Base-by-base conservation (phyloP, 192 early-diverging fungal species). In the Backusella circina region DNA sequence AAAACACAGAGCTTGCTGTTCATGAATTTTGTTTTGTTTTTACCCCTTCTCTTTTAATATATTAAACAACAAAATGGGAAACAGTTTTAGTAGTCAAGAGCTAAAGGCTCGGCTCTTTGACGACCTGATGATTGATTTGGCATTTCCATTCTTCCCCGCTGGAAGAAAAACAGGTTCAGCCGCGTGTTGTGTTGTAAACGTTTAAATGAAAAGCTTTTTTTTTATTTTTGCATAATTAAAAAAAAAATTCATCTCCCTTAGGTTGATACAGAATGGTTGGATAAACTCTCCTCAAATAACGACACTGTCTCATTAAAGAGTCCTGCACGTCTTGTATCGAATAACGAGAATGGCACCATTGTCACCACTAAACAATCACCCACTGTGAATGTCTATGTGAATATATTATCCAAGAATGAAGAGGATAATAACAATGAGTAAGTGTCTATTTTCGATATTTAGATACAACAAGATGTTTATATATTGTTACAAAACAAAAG, bases 141-240 rank as follows among this genome's bases (percentile, higher is more conserved):
- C 86, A 0, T 89, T 89, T 80, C 86, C 88, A 7, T 84, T 82
- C 51, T 88, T 86, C 47, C 80, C 86, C 6, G 83, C 81, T 18
- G 85, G 84, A 61, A 77, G 82, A 15, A 50, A 82, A 18, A 72
- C 79, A 13, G 85, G 86, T 9, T 76, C 81, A 26, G 84, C 82
- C 13, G 86, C 85, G 0, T 89, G 88, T 72, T 86, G 86, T 68
- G 84, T 89, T 74, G 88, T 87, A 86, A 15, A 70, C n/a, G 31
- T 67, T 64, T 66, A 39, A 33, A 10, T 31, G 26, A 28, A 65
- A 39, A 28, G 23, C 33, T 32, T n/a, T n/a, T n/a, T n/a, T n/a
- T n/a, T n/a, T n/a, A n/a, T n/a, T n/a, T n/a, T n/a, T 47, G 26
- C 18, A 31, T 21, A 70, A 32, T 35, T 35, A 57, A 37, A n/a